A percentile compares a stretch with the other conserved stretches of the same genome.
Conservation (phyloP, 1,139 yeast genomes). For the Candida sanyaensis region DNA sequence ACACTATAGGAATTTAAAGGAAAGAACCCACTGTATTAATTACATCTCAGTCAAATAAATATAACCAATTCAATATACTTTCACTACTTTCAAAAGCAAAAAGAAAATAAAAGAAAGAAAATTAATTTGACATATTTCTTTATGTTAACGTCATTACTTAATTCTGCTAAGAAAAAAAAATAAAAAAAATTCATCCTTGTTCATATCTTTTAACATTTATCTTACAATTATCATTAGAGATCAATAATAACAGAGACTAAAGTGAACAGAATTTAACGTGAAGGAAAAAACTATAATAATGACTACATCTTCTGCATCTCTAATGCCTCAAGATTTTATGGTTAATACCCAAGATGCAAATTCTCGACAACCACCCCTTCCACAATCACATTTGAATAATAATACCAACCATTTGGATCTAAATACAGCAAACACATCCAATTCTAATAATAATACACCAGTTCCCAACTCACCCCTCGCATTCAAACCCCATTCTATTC, state of each 20-base stretch:
- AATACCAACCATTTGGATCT: neutral
- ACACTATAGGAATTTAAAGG: neutral
- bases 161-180: neutral
- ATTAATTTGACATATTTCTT: neutral
- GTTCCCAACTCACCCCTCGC: neutral
- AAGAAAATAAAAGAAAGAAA: neutral
- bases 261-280: too few species aligned
- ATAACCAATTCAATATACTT: neutral
- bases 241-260: neutral
- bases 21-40: neutral
- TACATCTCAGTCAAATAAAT: too few species aligned
- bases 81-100: neutral
- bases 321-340: neutral
- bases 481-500: neutral
- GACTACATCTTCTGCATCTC: constrained; percentile 2
- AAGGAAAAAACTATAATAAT: neutral
- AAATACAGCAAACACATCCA: neutral
- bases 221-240: constrained; percentile 1
- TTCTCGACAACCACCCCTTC: neutral
- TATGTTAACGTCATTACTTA: constrained; percentile 1
- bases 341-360: neutral
- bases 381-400: neutral
- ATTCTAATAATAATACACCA: neutral
- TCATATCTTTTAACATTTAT: neutral
- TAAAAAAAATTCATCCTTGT: neutral